Conservation (phyloP, 2,329 filamentous ascomycete species). For the Pseudocercospora pini-densiflorae region DNA sequence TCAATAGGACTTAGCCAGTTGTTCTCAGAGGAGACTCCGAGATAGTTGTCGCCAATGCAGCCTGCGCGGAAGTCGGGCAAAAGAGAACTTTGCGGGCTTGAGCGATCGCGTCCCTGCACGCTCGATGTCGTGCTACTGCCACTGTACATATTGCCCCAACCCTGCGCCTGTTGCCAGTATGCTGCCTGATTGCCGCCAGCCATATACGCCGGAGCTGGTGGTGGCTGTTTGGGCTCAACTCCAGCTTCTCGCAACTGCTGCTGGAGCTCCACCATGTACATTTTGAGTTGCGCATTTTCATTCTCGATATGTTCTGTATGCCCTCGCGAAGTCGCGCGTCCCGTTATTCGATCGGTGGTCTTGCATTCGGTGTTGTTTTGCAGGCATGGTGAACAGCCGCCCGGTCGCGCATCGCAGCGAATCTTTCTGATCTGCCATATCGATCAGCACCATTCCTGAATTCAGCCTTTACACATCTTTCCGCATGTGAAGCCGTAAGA, state of each 20-base stretch:
- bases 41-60: slow-evolving; percentile 64
- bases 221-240: slow-evolving; percentile 53
- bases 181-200: slow-evolving; percentile 9
- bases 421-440: slow-evolving; percentile 75
- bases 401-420: slow-evolving; percentile 78
- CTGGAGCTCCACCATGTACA: slow-evolving; percentile 71
- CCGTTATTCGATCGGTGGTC: slow-evolving; percentile 86
- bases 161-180: slow-evolving; percentile 18
- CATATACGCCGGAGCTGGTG: slow-evolving; percentile 14
- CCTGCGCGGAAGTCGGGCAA: slow-evolving; percentile 54
- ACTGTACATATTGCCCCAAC: slow-evolving; percentile 1
- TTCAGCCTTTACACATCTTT: neutral
- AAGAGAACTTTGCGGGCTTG: slow-evolving; percentile 26
- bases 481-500: neutral
- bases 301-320: slow-evolving; percentile 78
- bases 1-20: slow-evolving; percentile 73
- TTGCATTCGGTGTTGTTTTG: slow-evolving; percentile 77
- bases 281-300: slow-evolving; percentile 69
- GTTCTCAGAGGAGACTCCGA: slow-evolving; percentile 67
- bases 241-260: slow-evolving; percentile 65
- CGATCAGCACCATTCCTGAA: neutral
- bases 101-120: slow-evolving; percentile 16
- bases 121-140: neutral
- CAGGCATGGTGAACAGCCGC: slow-evolving; percentile 81
- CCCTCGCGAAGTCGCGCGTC: slow-evolving; percentile 76